phyloP scores from a whole-genome alignment of 2,329 filamentous ascomycete genomes.

The Ceratocystis ficicola region DNA sequence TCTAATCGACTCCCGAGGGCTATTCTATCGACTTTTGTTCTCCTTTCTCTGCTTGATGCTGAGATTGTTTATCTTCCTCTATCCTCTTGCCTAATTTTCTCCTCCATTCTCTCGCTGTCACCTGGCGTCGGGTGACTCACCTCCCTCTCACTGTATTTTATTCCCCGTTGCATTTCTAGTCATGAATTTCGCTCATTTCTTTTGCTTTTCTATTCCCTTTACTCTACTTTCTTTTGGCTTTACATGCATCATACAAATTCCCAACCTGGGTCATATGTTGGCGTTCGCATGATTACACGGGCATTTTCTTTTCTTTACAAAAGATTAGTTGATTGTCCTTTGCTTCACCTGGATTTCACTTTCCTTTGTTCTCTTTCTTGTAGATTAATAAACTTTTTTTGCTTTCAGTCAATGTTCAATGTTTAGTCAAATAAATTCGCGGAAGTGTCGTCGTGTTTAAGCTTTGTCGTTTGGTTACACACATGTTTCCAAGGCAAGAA shows the following conservation, averaged over 20 bases:
- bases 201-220: neutral
- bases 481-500: neutral
- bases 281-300: conserved; percentile 6
- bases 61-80: neutral
- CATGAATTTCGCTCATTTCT: neutral
- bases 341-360: neutral
- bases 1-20: conserved; percentile 29
- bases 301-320: neutral
- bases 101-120: neutral
- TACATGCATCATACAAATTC: conserved; percentile 2
- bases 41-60: neutral
- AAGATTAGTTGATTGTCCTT: neutral
- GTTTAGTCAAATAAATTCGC: neutral
- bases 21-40: neutral
- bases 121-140: neutral
- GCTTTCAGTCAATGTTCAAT: neutral
- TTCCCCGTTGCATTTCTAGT: conserved; percentile 1
- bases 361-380: neutral
- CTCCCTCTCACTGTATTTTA: neutral
- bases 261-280: neutral
- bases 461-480: neutral
- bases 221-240: neutral
- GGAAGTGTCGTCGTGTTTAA: neutral
- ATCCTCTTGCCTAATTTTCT: neutral
- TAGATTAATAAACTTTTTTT: conserved; percentile 9